These are phyloP conservation scores for Chaetomium globosum DNA, from an alignment of 2,329 filamentous ascomycete genomes.

Conservation along the genomic window DNA sequence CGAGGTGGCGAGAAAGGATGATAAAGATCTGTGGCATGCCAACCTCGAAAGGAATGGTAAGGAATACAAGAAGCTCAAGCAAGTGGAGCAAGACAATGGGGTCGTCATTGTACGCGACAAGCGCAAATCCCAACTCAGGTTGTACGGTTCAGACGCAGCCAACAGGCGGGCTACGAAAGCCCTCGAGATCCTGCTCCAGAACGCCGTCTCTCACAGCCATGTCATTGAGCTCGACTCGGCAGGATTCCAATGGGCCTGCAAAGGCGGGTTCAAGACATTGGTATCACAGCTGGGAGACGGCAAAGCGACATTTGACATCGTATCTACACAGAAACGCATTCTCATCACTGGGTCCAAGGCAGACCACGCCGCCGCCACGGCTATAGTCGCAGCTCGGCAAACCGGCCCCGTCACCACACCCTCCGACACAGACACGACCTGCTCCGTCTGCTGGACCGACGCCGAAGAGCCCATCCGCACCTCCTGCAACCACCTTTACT, in stretches of 20 bases:
- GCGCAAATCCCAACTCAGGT: constrained; percentile 38
- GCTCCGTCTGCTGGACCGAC: constrained; percentile 45
- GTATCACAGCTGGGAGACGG: constrained; percentile 36
- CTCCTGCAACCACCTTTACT: constrained; percentile 48
- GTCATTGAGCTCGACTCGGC: constrained; percentile 39
- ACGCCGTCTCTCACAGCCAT: constrained; percentile 11
- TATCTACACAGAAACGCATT: constrained; percentile 41
- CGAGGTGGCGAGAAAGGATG: constrained; percentile 36
- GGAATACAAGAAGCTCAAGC: constrained; percentile 31
- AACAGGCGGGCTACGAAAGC: constrained; percentile 28
- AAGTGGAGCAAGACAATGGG: constrained; percentile 32
- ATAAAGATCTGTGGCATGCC: constrained; percentile 41
- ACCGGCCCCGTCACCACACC: neutral
- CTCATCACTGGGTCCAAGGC: constrained; percentile 38
- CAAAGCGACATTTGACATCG: constrained; percentile 41
- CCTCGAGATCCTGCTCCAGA: constrained; percentile 25
- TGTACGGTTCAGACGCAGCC: constrained; percentile 37
- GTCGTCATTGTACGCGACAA: constrained; percentile 41
- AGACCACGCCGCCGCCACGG: constrained; percentile 32
- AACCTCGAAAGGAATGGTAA: constrained; percentile 36
- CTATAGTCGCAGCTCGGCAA: constrained; percentile 23
- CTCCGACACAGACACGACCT: constrained; percentile 30
- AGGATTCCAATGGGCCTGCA: constrained; percentile 40
- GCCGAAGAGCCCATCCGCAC: constrained; percentile 44
- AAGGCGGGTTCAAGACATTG: constrained; percentile 42